phyloP scores from a whole-genome alignment of 2,329 filamentous ascomycete species.

The Rachicladosporium sp. region DNA sequence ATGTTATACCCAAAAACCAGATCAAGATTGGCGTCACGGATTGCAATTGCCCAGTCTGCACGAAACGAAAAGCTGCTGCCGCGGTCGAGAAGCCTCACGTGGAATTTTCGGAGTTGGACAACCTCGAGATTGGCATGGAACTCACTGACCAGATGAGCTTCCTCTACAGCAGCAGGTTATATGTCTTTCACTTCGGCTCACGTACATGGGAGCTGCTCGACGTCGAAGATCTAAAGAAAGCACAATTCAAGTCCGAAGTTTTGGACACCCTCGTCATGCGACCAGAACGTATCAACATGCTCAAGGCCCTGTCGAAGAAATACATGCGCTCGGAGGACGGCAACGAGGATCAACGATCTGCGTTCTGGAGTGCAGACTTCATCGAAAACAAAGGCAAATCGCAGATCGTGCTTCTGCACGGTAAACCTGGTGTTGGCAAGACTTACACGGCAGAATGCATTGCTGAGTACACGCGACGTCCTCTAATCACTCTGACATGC shows the following conservation, averaged over 20 bases:
- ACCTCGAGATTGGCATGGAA: neutral
- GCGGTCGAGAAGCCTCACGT: neutral
- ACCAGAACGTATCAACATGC: constrained; percentile 9
- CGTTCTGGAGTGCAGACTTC: constrained; percentile 19
- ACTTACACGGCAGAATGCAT: constrained; percentile 17
- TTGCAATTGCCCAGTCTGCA: neutral
- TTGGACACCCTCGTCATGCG: constrained; percentile 24
- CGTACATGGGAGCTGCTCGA: constrained; percentile 13
- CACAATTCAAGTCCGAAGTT: constrained; percentile 17
- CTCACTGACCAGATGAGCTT: constrained; percentile 3
- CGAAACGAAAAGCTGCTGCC: neutral
- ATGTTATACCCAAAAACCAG: neutral
- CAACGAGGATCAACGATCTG: constrained; percentile 4
- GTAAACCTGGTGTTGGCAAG: constrained; percentile 26
- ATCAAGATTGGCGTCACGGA: neutral
- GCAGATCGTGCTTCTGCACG: constrained; percentile 24
- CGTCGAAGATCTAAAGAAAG: constrained; percentile 13
- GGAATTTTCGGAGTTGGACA: neutral
- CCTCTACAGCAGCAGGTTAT: constrained; percentile 2
- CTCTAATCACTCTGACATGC: constrained; percentile 25
- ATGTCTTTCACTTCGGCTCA: constrained; percentile 7
- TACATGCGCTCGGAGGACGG: constrained; percentile 5
- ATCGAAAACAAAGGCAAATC: constrained; percentile 24
- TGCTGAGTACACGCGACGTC: constrained; percentile 24
- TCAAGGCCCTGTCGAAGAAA: constrained; percentile 21